Evolutionary conservation across 2,329 filamentous ascomycete genomes (phyloP).

Genomic region (Blumeria hordei): DNA sequence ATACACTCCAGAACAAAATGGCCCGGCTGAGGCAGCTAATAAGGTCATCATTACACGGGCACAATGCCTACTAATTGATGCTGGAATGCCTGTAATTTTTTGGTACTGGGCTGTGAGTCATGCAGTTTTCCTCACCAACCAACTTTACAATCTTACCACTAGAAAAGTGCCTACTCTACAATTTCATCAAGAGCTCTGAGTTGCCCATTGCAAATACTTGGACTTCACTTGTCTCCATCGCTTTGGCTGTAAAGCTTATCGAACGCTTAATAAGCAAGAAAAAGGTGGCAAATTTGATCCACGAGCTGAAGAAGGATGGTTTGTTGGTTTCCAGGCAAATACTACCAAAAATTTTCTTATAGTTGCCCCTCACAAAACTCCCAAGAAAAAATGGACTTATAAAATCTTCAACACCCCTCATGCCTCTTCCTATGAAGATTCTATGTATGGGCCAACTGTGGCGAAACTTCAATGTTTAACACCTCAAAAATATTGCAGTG

Average conservation of each 20-base stretch:
- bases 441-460: neutral
- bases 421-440: neutral
- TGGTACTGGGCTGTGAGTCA: neutral
- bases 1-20: neutral
- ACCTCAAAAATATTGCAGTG: neutral
- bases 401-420: neutral
- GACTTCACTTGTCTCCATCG: neutral
- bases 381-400: neutral
- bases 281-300: neutral
- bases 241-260: neutral
- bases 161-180: neutral
- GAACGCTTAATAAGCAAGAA: neutral
- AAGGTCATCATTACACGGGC: neutral
- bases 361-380: neutral
- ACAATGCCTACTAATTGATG: neutral
- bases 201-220: neutral
- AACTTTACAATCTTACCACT: neutral
- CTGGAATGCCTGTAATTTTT: neutral
- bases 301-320: neutral
- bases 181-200: neutral
- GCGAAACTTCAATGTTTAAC: neutral
- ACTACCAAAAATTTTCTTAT: neutral
- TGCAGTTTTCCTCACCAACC: neutral
- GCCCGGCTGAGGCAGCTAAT: neutral
- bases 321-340: neutral